Evolutionary conservation across 305 asterid species (phyloP).

Genomic region (Fraxinus platypoda): DNA sequence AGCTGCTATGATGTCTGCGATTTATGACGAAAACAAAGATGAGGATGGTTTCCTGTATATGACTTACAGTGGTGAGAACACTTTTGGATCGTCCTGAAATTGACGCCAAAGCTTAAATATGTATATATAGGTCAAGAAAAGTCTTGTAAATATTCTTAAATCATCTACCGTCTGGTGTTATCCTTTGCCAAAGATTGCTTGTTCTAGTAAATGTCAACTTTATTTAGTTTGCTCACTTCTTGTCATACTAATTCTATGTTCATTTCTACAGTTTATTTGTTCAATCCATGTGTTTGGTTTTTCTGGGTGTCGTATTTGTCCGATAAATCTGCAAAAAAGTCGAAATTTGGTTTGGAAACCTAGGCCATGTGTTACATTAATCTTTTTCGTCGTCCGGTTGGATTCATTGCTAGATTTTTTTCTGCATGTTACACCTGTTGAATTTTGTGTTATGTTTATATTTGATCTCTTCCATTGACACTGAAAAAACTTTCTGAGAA

Average conservation of each 20-base stretch:
- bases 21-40: conserved; percentile 88
- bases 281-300: background rate
- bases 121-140: conserved; percentile 39
- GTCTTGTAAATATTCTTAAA: conserved; percentile 46
- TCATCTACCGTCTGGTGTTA: background rate
- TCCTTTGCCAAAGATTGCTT: background rate
- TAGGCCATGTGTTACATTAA: too few relatives aligned
- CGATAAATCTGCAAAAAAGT: background rate
- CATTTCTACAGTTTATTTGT: background rate
- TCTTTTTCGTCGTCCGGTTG: too few relatives aligned
- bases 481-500: background rate
- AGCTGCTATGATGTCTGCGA: conserved; percentile 99
- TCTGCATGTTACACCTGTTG: too few relatives aligned
- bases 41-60: conserved; percentile 95
- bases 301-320: background rate
- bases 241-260: background rate
- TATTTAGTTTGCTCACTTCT: too few relatives aligned
- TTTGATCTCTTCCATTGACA: background rate
- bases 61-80: conserved; percentile 98
- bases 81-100: conserved; percentile 71
- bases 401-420: too few relatives aligned
- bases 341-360: too few relatives aligned
- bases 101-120: conserved; percentile 19
- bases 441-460: too few relatives aligned
- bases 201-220: background rate